Conservation (phyloP, 2,329 filamentous ascomycete genomes). For the Clarireedia hainanense region DNA sequence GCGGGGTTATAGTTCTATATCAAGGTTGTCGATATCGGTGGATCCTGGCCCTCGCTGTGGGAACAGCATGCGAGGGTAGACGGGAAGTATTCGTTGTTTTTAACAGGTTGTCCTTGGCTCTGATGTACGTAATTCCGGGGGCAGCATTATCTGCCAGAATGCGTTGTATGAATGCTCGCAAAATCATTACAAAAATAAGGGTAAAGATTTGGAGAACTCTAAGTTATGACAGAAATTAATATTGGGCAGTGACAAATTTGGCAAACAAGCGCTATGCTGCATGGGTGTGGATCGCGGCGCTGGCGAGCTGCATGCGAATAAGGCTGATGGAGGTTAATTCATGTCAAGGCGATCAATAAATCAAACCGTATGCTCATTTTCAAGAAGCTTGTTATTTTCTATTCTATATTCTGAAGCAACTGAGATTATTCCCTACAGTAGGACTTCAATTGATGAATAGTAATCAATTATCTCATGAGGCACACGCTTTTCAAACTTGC, state of each 20-base stretch:
- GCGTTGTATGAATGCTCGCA: slow-evolving; percentile 16
- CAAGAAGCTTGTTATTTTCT: no score
- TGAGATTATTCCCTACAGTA: no score
- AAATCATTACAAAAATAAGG: slow-evolving; percentile 8
- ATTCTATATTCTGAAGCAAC: no score
- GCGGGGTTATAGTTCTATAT: slow-evolving; percentile 23
- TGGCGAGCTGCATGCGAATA: not conserved
- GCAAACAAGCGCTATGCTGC: slow-evolving; percentile 6
- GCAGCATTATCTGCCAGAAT: slow-evolving; percentile 17
- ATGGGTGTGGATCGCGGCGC: not conserved
- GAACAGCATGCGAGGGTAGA: slow-evolving; percentile 7
- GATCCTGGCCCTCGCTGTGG: slow-evolving; percentile 13
- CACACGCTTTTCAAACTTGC: no score
- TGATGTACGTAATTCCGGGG: slow-evolving; percentile 5
- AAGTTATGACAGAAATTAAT: not conserved
- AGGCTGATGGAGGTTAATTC: not conserved
- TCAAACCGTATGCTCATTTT: not conserved
- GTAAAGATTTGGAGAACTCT: not conserved
- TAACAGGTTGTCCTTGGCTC: slow-evolving; percentile 4
- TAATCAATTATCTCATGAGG: no score
- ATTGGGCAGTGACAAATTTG: slow-evolving; percentile 1
- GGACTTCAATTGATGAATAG: no score
- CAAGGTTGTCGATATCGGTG: slow-evolving; percentile 25
- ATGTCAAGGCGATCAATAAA: not conserved
- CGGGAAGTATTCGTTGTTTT: slow-evolving; percentile 1